Conservation (phyloP, 2,329 filamentous ascomycete species). For the Helotiales sp. region DNA sequence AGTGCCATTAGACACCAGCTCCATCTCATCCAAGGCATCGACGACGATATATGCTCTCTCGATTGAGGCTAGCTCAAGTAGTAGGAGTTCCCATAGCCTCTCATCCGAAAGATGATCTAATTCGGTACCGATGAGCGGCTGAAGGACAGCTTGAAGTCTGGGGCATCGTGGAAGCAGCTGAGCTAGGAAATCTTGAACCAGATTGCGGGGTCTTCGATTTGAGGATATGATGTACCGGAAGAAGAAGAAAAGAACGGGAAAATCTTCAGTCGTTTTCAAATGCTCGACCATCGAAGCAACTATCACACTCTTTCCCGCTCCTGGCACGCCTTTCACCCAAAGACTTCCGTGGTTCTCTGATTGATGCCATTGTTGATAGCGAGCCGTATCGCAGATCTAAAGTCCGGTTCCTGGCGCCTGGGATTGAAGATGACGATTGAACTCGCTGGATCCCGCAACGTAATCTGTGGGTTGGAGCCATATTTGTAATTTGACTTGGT, state of each 20-base stretch:
- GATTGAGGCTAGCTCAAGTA: slow-evolving; percentile 18
- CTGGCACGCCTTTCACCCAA: slow-evolving; percentile 48
- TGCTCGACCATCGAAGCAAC: slow-evolving; percentile 21
- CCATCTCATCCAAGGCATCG: slow-evolving; percentile 52
- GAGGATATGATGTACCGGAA: slow-evolving; percentile 38
- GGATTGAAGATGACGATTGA: slow-evolving; percentile 14
- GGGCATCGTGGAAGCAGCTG: slow-evolving; percentile 35
- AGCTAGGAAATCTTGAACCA: slow-evolving; percentile 36
- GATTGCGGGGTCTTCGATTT: slow-evolving; percentile 30
- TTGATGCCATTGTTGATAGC: slow-evolving; percentile 24
- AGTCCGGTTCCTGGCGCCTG: slow-evolving; percentile 14
- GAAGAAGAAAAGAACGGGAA: slow-evolving; percentile 38
- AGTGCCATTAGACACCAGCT: slow-evolving; percentile 33
- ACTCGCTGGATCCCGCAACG: slow-evolving; percentile 17
- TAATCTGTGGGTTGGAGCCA: slow-evolving; percentile 23
- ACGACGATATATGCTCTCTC: slow-evolving; percentile 44
- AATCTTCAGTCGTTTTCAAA: slow-evolving; percentile 1
- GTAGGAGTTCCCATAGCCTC: slow-evolving; percentile 36
- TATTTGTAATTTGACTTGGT: slow-evolving; percentile 13
- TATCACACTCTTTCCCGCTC: slow-evolving; percentile 44
- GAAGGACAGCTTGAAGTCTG: not conserved
- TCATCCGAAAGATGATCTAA: slow-evolving; percentile 11
- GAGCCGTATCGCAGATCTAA: slow-evolving; percentile 20
- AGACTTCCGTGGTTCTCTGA: slow-evolving; percentile 39
- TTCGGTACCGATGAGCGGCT: not conserved